Evolutionary conservation across 331 rosid genomes (phyloP).

Genomic region (Rhamnella rubrinervis): DNA sequence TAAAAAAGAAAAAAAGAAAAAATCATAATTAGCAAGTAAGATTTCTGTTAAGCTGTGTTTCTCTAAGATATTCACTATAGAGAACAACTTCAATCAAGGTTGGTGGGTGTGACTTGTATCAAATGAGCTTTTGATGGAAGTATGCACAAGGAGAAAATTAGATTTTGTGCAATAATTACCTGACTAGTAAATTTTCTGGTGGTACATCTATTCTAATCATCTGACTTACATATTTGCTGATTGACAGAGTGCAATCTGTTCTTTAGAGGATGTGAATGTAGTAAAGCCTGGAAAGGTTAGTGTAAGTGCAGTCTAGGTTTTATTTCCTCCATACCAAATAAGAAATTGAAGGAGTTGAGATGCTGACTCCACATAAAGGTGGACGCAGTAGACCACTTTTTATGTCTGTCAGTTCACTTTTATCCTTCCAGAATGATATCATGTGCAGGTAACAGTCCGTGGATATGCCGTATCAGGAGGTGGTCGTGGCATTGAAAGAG

Average conservation of each 20-base stretch:
- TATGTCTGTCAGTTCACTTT: not conserved
- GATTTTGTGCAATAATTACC: not conserved
- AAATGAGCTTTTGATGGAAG: slow-evolving; percentile 2
- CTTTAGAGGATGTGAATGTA: slow-evolving; percentile 76
- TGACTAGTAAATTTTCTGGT: not conserved
- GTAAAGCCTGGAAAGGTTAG: slow-evolving; percentile 89
- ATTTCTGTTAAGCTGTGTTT: too few species aligned
- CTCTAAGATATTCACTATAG: too few species aligned
- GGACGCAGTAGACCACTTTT: too few species aligned
- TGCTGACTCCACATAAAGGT: not conserved
- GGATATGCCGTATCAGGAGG: slow-evolving; percentile 95
- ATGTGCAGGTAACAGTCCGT: slow-evolving; percentile 61
- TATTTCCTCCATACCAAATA: not conserved
- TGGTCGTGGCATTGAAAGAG: slow-evolving; percentile 94
- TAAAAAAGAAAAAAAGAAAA: too few species aligned
- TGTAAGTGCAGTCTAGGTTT: slow-evolving; percentile 14
- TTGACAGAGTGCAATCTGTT: slow-evolving; percentile 85
- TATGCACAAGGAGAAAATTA: not conserved
- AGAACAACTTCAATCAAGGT: not conserved
- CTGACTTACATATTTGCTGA: slow-evolving; percentile 26
- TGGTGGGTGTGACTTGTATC: not conserved
- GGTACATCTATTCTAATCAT: not conserved
- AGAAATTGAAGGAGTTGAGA: not conserved
- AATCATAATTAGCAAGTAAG: too few species aligned
- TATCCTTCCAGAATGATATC: slow-evolving; percentile 6